These are phyloP conservation scores for Flaveria bidentis DNA, from an alignment of 129 eudicot genomes.

Conservation along the genomic window DNA sequence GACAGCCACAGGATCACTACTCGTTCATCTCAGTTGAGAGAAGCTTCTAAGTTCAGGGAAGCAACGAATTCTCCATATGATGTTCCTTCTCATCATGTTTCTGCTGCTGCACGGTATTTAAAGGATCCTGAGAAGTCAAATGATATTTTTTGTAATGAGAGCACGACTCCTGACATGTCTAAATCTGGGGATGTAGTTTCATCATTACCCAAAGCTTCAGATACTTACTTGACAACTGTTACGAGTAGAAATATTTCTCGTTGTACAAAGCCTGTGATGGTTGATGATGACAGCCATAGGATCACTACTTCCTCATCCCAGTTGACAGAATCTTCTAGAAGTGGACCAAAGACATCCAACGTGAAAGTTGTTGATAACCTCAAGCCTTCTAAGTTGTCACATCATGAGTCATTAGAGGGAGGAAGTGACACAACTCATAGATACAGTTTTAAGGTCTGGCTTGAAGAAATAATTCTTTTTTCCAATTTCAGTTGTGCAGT, in stretches of 20 bases:
- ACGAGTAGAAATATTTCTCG: conserved; percentile 30
- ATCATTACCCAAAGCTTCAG: conserved; percentile 25
- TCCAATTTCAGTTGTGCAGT: not conserved
- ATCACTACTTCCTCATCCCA: conserved; percentile 34
- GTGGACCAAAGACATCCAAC: conserved; percentile 49
- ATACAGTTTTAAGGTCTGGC: conserved; percentile 49
- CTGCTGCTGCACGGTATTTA: conserved; percentile 24
- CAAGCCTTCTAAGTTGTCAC: conserved; percentile 44
- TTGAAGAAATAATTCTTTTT: conserved; percentile 16
- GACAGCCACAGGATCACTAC: conserved; percentile 29
- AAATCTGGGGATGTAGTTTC: conserved; percentile 33
- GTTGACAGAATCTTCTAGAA: conserved; percentile 24
- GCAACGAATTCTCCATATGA: conserved; percentile 18
- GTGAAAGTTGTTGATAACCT: conserved; percentile 59
- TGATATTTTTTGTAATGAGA: conserved; percentile 14
- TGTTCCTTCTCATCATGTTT: conserved; percentile 4
- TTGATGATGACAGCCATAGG: conserved; percentile 24
- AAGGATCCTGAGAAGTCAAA: conserved; percentile 22
- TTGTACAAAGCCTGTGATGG: conserved; percentile 34
- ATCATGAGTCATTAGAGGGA: conserved; percentile 37
- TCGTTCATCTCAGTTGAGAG: conserved; percentile 34
- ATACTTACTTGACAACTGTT: conserved; percentile 28
- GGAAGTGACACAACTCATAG: conserved; percentile 38
- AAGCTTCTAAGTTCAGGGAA: conserved; percentile 28
- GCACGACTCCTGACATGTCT: conserved; percentile 8